Evolutionary conservation across 2,329 filamentous ascomycete species (phyloP), one percentile per base, ranked within the genome.

Genomic region (Diaporthe destruens): DNA sequence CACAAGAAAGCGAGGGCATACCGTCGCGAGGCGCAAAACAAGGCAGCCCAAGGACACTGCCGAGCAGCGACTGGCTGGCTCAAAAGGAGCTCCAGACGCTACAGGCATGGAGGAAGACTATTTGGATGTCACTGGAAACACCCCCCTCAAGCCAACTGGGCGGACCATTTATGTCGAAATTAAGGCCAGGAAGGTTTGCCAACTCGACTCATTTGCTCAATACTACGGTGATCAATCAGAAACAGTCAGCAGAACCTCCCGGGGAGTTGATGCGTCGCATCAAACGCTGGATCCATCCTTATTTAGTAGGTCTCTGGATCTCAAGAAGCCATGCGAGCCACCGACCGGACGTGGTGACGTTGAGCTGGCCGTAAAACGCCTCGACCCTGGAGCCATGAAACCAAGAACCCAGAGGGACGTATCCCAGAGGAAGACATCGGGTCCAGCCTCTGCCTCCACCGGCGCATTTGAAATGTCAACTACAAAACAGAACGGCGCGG

Each of bases 401-500:
- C 9, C n/a, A 47, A 14, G 8, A 11, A 51, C 25, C 8, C n/a
- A 16, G 2, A 32, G 39, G n/a, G 65, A n/a, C 16, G 25, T 18
- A 3, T 66, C 57, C 8, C 6, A 42, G n/a, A 74, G 74, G 18
- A 78, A 76, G 59, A 56, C n/a, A 6, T n/a, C 77, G 39, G 75
- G 78, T 69, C 74, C 77, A 9, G 71, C 74, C 23, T 79, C 78
- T 70, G 76, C 72, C 14, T 82, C 83, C 66, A 82, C 81, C 0
- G 81, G 83, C 63, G 82, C 82, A 12, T 80, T 83, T 20, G 76
- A 78, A 32, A 73, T 76, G 3, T 42, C 78, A 18, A 72, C 75
- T 20, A 74, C n/a, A 23, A 53, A 56, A 4, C 16, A 44, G n/a
- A 61, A 34, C 23, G 63, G 36, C 23, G 34, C 5, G 42, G 16